Conservation (phyloP, 441 rosid genomes). For the Mallotus japonicus region DNA sequence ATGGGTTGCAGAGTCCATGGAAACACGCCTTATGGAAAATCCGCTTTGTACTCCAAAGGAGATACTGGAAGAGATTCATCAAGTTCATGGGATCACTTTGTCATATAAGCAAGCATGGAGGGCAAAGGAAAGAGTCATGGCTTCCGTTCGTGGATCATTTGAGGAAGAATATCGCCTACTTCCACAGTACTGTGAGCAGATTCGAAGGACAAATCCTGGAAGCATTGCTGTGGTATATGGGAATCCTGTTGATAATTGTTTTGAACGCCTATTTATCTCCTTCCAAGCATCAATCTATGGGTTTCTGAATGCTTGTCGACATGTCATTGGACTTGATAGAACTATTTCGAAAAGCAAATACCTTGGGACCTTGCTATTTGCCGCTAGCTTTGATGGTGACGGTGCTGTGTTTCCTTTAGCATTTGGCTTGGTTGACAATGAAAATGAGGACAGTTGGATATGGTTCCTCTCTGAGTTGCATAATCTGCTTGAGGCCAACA, state of each 20-base stretch:
- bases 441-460: constrained; percentile 46
- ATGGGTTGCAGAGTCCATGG: constrained; percentile 79
- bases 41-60: constrained; percentile 84
- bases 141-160: constrained; percentile 55
- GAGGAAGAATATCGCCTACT: constrained; percentile 66
- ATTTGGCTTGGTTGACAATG: constrained; percentile 51
- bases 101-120: constrained; percentile 97
- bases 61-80: constrained; percentile 82
- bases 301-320: constrained; percentile 57
- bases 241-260: constrained; percentile 43
- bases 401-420: constrained; percentile 49
- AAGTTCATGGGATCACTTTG: constrained; percentile 70
- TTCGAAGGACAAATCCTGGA: constrained; percentile 57
- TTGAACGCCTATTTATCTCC: constrained; percentile 58
- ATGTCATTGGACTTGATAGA: constrained; percentile 48
- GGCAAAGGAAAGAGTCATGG: constrained; percentile 72
- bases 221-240: constrained; percentile 59
- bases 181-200: constrained; percentile 60
- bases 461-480: constrained; percentile 62
- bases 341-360: constrained; percentile 42
- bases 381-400: constrained; percentile 55
- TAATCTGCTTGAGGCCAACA: constrained; percentile 54
- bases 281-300: constrained; percentile 67
- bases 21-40: constrained; percentile 68
- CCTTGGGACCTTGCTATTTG: constrained; percentile 43